Evolutionary conservation across 257 asterid species (phyloP), one percentile per base, ranked within the genome.

Genomic region (Apocynum venetum): DNA sequence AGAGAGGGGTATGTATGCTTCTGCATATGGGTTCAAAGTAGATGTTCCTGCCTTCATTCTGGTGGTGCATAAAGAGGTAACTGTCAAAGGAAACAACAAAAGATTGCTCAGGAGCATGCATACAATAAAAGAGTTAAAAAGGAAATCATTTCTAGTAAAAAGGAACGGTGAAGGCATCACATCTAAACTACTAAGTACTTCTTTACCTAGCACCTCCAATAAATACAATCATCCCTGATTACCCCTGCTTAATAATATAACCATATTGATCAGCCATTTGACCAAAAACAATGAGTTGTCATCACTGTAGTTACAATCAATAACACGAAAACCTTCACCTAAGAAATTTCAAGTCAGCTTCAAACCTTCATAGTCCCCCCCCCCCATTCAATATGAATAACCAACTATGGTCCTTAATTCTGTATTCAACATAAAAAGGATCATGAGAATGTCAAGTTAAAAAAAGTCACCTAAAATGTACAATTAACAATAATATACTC

Each of bases 21-120:
- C 88, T 76, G 98, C 98, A 83, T 86, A 84, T 44, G 98, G 97
- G 76, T 93, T 91, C 81, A 93, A 79, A 71, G 93, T 74, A 60
- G 98, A 91, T 61, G 86, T 14, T 77, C 91, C 89, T 25, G 87
- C n/a, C 92, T 82, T 90, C 98, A 93, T 91, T 75, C 83, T 84
- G 84, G 86, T 76, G 79, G 85, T 31, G 84, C 88, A 74, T 71
- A 55, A 70, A 76, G 59, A 70, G 47, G 14, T 78, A 74, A 75
- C 84, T 80, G 82, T 49, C 57, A 53, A 13, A 25, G 47, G 59
- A 53, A 47, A 46, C 15, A 15, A 73, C 3, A 79, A 43, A 52
- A 74, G 17, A 46, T 6, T 14, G 15, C 9, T 35, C 13, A 40
- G 48, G 11, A n/a, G 49, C 56, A 67, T 46, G 36, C 0, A 10